Base-by-base conservation (phyloP, 257 asterid genomes). In the Solanum etuberosum region DNA sequence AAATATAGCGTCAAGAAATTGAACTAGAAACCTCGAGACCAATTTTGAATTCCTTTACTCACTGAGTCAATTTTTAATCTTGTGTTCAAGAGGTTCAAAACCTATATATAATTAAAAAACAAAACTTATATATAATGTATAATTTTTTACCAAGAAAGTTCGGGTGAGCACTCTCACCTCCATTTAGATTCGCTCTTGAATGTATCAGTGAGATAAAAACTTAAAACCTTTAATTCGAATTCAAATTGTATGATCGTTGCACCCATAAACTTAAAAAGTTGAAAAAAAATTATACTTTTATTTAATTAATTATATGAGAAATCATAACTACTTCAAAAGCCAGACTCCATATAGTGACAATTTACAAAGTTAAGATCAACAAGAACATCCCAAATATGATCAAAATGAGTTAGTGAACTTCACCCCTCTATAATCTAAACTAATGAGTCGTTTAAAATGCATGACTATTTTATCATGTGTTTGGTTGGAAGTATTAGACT, bases 1-100 rank as follows among this genome's bases (percentile, higher is more conserved):
- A 40, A 21, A 8, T 8, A 57, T 57, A 57, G 5, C 12, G 3
- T 21, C 65, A 57, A 3, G 12, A 3, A 57, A 51, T 51, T 16
- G 5, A 20, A 57, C 2, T 57, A 21, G 5, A 1, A 54, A 18
- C 1, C n/a, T 54, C 20, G 0, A 0, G 4, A 54, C 2, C 9
- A 54, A 54, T 54, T 54, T 54, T 54, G 10, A 57, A 21, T 4
- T 21, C 25, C 27, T 7, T 57, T 57, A 57, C 8, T 20, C 13
- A 20, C 2, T 2, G 12, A 57, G 5, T 57, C 1, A 20, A 57
- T 9, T 5, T 20, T 10, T 57, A 20, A 20, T 54, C 10, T 54
- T 6, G 10, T 18, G 4, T 54, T 54, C 1, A 18, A 18, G 61
- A 6, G 9, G 2, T 51, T 54, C n/a, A 20, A 18, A 54, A 54